phyloP scores from a whole-genome alignment of 1,284 basidiomycete genomes.

The Lentinus polychrous region DNA sequence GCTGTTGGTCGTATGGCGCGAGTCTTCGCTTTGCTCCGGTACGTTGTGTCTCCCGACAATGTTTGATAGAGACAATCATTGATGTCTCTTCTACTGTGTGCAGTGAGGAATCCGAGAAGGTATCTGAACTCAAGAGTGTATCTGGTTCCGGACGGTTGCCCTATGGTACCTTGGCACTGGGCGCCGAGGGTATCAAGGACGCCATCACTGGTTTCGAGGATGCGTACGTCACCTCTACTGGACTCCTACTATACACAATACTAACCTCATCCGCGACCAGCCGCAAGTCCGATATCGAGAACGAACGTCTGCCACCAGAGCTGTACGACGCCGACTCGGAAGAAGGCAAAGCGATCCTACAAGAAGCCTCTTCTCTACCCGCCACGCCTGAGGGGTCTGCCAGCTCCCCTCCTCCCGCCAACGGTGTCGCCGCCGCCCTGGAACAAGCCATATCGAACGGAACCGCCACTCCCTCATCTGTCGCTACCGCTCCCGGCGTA shows the following conservation, averaged over 20 bases:
- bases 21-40: conserved; percentile 95
- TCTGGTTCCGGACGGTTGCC: conserved; percentile 77
- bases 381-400: conserved; percentile 43
- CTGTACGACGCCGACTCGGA: conserved; percentile 84
- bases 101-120: conserved; percentile 96
- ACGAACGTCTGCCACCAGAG: conserved; percentile 93
- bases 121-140: conserved; percentile 94
- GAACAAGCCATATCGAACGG: conserved; percentile 40
- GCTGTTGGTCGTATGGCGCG: conserved; percentile 95
- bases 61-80: conserved; percentile 3
- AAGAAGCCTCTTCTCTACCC: conserved; percentile 26
- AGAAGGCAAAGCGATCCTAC: conserved; percentile 58
- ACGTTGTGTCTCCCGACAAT: conserved; percentile 22
- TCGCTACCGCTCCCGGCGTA: neutral
- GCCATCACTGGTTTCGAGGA: conserved; percentile 93
- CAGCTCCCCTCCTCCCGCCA: conserved; percentile 41
- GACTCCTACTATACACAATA: conserved; percentile 1
- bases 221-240: conserved; percentile 63
- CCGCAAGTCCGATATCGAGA: conserved; percentile 98
- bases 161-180: conserved; percentile 82
- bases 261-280: conserved; percentile 37
- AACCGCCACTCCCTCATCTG: conserved; percentile 11
- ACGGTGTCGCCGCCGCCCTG: conserved; percentile 46
- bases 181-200: conserved; percentile 94
- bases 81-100: neutral